Base-by-base conservation (phyloP, 177 flowering plant species). In the Vitis hybrid region DNA sequence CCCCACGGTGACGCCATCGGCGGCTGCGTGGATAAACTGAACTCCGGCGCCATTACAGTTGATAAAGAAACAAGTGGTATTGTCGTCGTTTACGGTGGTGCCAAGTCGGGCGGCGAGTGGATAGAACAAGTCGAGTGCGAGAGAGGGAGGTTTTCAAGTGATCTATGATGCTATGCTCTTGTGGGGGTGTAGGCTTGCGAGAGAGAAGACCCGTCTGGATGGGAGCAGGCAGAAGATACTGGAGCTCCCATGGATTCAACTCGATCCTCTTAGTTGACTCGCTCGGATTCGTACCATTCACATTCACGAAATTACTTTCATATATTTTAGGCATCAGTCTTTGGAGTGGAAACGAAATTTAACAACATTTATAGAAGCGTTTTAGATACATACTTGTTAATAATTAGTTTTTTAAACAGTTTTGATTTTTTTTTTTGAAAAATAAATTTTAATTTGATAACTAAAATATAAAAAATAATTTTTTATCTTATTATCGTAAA, bases 31-130 rank as follows among this genome's bases (percentile, higher is more conserved):
- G 58, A 80, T 61, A 70, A 84, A 85, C 11, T 63, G 56, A 0
- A 73, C 87, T 10, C 88, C 84, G 6, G 69, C 70, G 14, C 21
- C 70, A 66, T 76, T 75, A 77, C 86, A 78, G 32, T 75, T 69
- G 12, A 87, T 70, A 71, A 21, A 79, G 72, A 74, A 73, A 61
- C 64, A 45, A 3, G n/a, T 8, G 1, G 79, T 61, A 50, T 61
- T 14, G 21, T 68, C 76, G 45, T 56, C 62, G 19, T 75, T 18
- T 10, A 77, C 60, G 6, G 4, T 11, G 59, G 64, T 32, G 23
- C 51, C 67, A 0, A 79, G 64, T 51, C 81, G 78, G 60, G 82
- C 88, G 17, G 84, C 82, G 14, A 80, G 76, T 0, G 79, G 83
- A 3, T 62, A 60, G 56, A 79, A 82, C 57, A 26, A 49, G 72